Evolutionary conservation across 352 stramenopile species (phyloP).

Genomic region (Phytophthora pluvialis): DNA sequence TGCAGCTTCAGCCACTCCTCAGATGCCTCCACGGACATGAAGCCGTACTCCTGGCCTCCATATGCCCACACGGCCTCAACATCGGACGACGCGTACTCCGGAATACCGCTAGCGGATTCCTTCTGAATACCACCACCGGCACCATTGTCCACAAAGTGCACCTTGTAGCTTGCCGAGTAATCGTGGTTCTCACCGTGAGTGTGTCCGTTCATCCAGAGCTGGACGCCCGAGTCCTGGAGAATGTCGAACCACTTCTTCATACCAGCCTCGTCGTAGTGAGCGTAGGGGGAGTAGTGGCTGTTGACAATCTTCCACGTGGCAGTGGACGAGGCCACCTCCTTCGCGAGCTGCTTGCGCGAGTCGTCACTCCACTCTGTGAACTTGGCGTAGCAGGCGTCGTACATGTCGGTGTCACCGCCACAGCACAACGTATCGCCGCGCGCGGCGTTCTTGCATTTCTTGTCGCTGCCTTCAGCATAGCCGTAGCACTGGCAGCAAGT

Average conservation of each 20-base stretch:
- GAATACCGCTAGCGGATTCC: conserved; percentile 76
- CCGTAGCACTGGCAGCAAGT: conserved; percentile 89
- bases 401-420: conserved; percentile 64
- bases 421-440: conserved; percentile 58
- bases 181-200: conserved; percentile 85
- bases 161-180: conserved; percentile 46
- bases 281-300: conserved; percentile 81
- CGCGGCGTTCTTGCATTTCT: conserved; percentile 58
- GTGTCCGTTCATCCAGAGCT: conserved; percentile 79
- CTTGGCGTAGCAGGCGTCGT: conserved; percentile 64
- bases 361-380: conserved; percentile 76
- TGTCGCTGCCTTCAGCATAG: conserved; percentile 58
- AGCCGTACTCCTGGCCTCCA: conserved; percentile 71
- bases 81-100: conserved; percentile 56
- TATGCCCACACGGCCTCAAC: conserved; percentile 70
- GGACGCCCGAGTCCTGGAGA: conserved; percentile 53
- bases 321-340: conserved; percentile 59
- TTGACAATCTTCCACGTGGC: conserved; percentile 90
- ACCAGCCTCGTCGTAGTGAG: conserved; percentile 64
- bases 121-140: conserved; percentile 83
- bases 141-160: conserved; percentile 85
- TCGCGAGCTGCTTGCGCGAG: conserved; percentile 61
- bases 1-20: conserved; percentile 74
- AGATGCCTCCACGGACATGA: conserved; percentile 68
- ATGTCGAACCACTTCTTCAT: conserved; percentile 72